Evolutionary conservation across 2,329 filamentous ascomycete species (phyloP), one percentile per base, ranked within the genome.

Genomic region (Aspergillus nomiae): DNA sequence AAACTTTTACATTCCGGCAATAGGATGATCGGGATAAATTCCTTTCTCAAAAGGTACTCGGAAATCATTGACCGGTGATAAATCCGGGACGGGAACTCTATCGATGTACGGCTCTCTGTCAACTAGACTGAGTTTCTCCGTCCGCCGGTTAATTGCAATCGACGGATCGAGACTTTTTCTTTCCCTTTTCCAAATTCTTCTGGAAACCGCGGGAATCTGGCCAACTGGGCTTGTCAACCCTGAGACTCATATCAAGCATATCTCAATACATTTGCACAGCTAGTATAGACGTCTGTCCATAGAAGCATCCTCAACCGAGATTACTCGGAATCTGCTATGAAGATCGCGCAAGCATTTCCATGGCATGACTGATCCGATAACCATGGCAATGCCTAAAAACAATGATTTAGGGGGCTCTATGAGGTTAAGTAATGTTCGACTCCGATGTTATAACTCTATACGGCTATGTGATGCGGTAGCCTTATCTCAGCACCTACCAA

Each of bases 11-110:
- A 19, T n/a, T 41, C 38, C 19, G 19, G 19, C 26, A n/a, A 26
- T 28, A n/a, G 30, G 50, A 12, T 32, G 16, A 24, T 28, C 48
- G 34, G 48, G 36, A 34, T 8, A 53, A 41, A 11, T 59, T 11
- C 11, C 56, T 32, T 32, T 59, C 58, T 32, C 46, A 28, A 41
- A 21, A 8, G 4, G n/a, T 32, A 28, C 38, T 59, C 58, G 58
- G 48, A 59, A 59, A 54, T 59, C 24, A 26, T 28, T 45, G 58
- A 51, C 58, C 48, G 58, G 34, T 59, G 32, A 38, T 53, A 21
- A 41, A 41, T 46, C n/a, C 24, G 5, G 30, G 11, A 54, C 30
- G 30, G 51, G 16, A 54, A 54, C 32, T 36, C 11, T 34, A 32
- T 54, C 51, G 14, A 30, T 59, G 19, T 11, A 10, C 26, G 5